These are phyloP conservation scores for Saccharomycopsis hybrid DNA, from an alignment of 1,139 yeast species.

Conservation along the genomic window DNA sequence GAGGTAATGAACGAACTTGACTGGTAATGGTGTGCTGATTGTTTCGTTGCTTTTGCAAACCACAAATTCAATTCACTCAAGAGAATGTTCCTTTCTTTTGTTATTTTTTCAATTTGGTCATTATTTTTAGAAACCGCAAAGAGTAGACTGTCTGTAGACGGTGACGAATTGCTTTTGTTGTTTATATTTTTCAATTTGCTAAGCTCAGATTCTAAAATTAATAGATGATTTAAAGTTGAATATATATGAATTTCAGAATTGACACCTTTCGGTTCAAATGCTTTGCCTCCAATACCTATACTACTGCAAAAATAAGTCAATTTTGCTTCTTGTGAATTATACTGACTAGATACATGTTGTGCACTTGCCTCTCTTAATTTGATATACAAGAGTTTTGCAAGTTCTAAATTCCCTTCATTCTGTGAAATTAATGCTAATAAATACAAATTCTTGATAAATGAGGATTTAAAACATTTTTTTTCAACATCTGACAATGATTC, in stretches of 20 bases:
- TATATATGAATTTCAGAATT: constrained; percentile 14
- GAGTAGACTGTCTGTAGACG: background rate
- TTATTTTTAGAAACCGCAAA: too few relatives aligned
- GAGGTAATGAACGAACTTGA: constrained; percentile 3
- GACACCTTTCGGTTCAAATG: constrained; percentile 2
- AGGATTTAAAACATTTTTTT: constrained; percentile 8
- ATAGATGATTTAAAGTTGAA: constrained; percentile 10
- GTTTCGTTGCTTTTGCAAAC: background rate
- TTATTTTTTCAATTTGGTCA: too few relatives aligned
- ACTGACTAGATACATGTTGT: background rate
- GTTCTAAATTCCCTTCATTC: constrained; percentile 10
- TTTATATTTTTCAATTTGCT: background rate
- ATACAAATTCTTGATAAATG: constrained; percentile 13
- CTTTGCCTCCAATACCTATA: constrained; percentile 3
- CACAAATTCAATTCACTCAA: background rate
- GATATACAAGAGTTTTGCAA: constrained; percentile 8
- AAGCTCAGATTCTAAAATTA: constrained; percentile 14
- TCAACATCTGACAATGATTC: constrained; percentile 8
- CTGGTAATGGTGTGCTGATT: too few relatives aligned
- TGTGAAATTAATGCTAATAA: constrained; percentile 13
- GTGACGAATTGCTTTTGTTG: too few relatives aligned
- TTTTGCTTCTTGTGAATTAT: background rate
- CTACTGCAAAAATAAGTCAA: constrained; percentile 7
- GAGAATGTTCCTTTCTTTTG: background rate
- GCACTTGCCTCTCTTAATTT: background rate